A percentile compares a stretch with the other conserved stretches of the same genome.
These are phyloP conservation scores for Populus hybrid DNA, from an alignment of 441 rosid species.

Conservation along the genomic window DNA sequence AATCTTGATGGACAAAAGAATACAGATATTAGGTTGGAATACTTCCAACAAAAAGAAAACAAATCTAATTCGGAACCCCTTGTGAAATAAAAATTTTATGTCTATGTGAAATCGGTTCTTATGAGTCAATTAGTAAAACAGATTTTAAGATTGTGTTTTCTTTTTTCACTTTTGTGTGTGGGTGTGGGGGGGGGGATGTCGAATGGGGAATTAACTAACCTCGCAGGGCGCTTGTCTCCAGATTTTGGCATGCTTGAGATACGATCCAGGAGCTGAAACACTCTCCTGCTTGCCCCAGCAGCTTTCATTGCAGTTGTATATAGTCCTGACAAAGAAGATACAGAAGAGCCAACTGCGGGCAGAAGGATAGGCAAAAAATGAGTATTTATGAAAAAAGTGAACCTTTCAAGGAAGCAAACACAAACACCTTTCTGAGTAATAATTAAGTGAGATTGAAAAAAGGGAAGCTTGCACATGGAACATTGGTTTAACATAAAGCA, in stretches of 20 bases:
- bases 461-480: background rate
- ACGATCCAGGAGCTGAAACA: conserved; percentile 90
- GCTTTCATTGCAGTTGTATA: conserved; percentile 82
- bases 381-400: background rate
- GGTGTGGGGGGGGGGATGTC: background rate
- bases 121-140: background rate
- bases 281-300: conserved; percentile 41
- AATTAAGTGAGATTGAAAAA: background rate
- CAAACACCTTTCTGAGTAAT: background rate
- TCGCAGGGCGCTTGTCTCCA: conserved; percentile 69
- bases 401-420: background rate
- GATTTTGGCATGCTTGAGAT: conserved; percentile 72
- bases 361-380: conserved; percentile 10
- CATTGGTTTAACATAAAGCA: background rate
- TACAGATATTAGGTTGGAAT: background rate
- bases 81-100: background rate
- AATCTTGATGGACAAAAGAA: conserved; percentile 1
- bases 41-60: background rate
- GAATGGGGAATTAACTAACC: conserved; percentile 40
- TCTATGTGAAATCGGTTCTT: background rate
- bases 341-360: conserved; percentile 78
- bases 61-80: background rate
- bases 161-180: background rate
- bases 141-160: background rate
- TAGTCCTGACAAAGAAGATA: conserved; percentile 74